A percentile compares a stretch with the other conserved stretches of the same genome.
phyloP scores from a whole-genome alignment of 495 filamentous ascomycete genomes.

The Xylaria telfairii region DNA sequence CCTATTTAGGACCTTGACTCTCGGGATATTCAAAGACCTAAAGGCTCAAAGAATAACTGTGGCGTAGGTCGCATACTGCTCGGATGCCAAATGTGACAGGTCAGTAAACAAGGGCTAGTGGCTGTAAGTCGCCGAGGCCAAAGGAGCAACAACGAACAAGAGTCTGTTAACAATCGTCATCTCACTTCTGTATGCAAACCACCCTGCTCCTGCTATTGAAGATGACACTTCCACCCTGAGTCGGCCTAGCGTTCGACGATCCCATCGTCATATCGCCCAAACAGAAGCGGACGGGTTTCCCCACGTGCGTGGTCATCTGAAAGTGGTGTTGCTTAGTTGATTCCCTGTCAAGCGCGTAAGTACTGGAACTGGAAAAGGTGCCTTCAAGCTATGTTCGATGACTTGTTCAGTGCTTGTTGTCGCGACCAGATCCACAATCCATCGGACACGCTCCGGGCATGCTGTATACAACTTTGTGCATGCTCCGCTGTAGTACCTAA shows the following conservation, averaged over 20 bases:
- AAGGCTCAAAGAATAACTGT: neutral
- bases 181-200: slow-evolving; percentile 9
- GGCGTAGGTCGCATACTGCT: too few species aligned
- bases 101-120: neutral
- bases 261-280: slow-evolving; percentile 16
- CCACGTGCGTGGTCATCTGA: slow-evolving; percentile 7
- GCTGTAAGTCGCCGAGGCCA: neutral
- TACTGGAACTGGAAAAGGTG: neutral
- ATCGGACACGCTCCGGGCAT: neutral
- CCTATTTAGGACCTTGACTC: slow-evolving; percentile 6
- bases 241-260: slow-evolving; percentile 17
- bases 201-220: neutral
- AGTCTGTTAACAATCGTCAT: slow-evolving; percentile 7
- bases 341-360: neutral
- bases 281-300: neutral
- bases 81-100: neutral
- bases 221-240: neutral
- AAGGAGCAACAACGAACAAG: neutral
- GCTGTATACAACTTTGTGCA: neutral
- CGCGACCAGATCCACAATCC: slow-evolving; percentile 14
- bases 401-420: too few species aligned
- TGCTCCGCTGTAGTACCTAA: too few species aligned
- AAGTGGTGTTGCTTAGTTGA: neutral
- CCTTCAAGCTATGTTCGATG: neutral
- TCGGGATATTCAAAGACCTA: neutral